Base-by-base conservation (phyloP, 2,329 filamentous ascomycete genomes). In the Fusarium chlamydosporum region DNA sequence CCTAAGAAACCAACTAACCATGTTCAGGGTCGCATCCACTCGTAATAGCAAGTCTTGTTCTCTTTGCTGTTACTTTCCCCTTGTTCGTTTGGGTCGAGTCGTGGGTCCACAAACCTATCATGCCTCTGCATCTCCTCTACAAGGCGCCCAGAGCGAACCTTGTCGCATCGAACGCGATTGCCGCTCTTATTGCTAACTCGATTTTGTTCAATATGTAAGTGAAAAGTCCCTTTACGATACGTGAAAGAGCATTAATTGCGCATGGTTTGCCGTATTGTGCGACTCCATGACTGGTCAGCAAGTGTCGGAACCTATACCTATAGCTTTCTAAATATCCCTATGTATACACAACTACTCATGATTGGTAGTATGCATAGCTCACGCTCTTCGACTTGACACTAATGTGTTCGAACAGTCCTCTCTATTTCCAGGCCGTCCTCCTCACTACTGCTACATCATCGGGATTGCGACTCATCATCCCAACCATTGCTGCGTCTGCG, bases 391-490 rank as follows among this genome's bases (percentile, higher is more conserved):
- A 29, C 23, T 3, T 12, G 29, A 38, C 40, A 9, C 47, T 51
- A 29, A 51, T n/a, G 4, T 20, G 34, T 35, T 51, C 18, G 2
- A 6, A 42, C 13, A 88, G 88, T 7, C 92, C 92, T 1, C 82
- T 94, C 9, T 94, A 90, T 81, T 94, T 92, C 79, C 91, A 93
- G 76, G 90, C 89, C 37, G 91, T 93, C 27, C 88, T 92, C 47
- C 84, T 91, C 52, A 88, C 90, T 60, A 86, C 84, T 7, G 89
- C 92, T 16, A 93, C 91, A 1, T 82, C 84, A 26, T 92, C 91
- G 1, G 92, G 92, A n/a, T 85, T 93, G 29, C 86, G 89, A 42
- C 88, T 94, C 54, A 84, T 92, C 20, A 81, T 89, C 8, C 88
- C 90, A 6, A 88, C 88, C 1, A 70, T 89, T 27, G 85, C 85